Evolutionary conservation across 352 stramenopile species (phyloP), one percentile per base, ranked within the genome.

Genomic region (Phytophthora fragariaefolia): DNA sequence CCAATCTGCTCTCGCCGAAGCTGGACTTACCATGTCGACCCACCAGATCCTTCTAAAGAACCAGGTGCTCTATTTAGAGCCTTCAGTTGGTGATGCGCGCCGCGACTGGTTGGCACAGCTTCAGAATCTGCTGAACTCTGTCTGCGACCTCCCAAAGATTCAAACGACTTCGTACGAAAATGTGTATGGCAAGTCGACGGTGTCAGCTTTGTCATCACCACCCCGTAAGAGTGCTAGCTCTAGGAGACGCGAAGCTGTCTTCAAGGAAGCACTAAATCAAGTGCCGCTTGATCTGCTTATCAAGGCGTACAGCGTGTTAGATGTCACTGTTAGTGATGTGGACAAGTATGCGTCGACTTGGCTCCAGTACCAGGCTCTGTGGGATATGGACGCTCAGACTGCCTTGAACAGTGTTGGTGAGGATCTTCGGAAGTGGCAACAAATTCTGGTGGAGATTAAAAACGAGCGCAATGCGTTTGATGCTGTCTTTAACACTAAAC

Each of bases 311-410:
- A 64, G 67, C 34, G 77, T 89, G 7, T 76, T 98, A 17, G 85
- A 97, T 61, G 54, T 61, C 23, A 90, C 83, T 18, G 83, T 97
- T 9, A 68, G 80, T 24, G 86, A 98, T 53, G 86, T 98, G 26
- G 83, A 96, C 47, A 74, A 81, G 5, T 99, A 99, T 81, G 92
- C 98, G 15, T 82, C 87, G 26, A 93, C 91, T 30, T 99, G 98
- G 98, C 74, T 99, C 27, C 95, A 98, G 57, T 99, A 99, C 71
- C 97, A 99, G 76, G 96, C 92, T 20, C 74, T 99, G 32, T 99
- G 98, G 98, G 97, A 99, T 74, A 97, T 99, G 76, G 95, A 98
- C 76, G 93, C 98, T 17, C 82, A 95, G 59, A 91, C 96, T 50
- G 95, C 99, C 10, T 91, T 98, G 43, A 89, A 89, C 24, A 83